These are phyloP conservation scores for Pseudophaeomoniella oleicola DNA, from an alignment of 2,329 filamentous ascomycete species.

Conservation along the genomic window DNA sequence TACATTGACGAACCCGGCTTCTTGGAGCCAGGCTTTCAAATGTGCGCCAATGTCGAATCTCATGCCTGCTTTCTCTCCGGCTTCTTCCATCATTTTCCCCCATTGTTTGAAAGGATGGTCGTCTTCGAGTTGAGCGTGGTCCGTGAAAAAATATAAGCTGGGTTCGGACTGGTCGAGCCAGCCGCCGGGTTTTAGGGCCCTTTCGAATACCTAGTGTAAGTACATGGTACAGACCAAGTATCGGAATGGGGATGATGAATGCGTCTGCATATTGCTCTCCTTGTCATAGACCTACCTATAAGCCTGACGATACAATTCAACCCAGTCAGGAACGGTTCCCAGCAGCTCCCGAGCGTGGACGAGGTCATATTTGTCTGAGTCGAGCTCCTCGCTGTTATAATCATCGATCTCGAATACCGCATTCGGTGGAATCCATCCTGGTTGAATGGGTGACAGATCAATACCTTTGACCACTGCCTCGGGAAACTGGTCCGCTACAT, in stretches of 20 bases:
- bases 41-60: neutral
- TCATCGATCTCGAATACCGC: conserved; percentile 20
- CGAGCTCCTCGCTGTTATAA: conserved; percentile 2
- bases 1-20: neutral
- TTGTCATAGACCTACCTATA: neutral
- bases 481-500: conserved; percentile 22
- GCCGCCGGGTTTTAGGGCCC: conserved; percentile 15
- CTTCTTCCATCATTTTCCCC: neutral
- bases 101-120: neutral
- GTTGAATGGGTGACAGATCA: conserved; percentile 36
- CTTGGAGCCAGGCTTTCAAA: neutral
- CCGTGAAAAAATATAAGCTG: neutral
- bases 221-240: too few relatives aligned
- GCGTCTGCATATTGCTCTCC: neutral
- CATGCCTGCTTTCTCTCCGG: neutral
- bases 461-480: conserved; percentile 28
- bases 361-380: neutral
- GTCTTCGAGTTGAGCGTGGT: neutral
- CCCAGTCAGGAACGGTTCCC: neutral
- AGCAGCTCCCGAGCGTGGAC: neutral
- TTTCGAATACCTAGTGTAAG: too few relatives aligned
- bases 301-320: neutral
- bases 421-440: conserved; percentile 23
- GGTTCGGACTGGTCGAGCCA: conserved; percentile 10
- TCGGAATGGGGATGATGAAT: neutral